These are phyloP conservation scores for Arthrocladium fulminans DNA, from an alignment of 2,329 filamentous ascomycete genomes.

Conservation along the genomic window DNA sequence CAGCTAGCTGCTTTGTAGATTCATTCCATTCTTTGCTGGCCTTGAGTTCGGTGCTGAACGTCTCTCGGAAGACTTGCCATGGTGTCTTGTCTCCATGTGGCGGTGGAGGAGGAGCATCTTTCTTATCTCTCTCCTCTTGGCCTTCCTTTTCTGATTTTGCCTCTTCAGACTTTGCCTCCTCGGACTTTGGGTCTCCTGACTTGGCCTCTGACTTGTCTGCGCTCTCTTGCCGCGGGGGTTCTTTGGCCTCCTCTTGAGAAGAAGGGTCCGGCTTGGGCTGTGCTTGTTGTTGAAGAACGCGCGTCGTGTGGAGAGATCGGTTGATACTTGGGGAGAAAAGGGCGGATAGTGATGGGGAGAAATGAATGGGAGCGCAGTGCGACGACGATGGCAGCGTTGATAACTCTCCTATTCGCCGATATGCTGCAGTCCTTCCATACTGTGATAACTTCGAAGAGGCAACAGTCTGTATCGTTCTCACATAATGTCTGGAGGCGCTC, in stretches of 20 bases:
- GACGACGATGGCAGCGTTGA: background rate
- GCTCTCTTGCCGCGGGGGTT: conserved; percentile 23
- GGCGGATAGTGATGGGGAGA: background rate
- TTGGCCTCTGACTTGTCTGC: conserved; percentile 30
- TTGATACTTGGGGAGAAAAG: background rate
- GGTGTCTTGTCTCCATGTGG: conserved; percentile 97
- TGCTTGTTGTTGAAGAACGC: conserved; percentile 16
- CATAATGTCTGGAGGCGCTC: conserved; percentile 20
- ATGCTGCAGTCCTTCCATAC: conserved; percentile 8
- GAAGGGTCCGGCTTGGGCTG: conserved; percentile 19
- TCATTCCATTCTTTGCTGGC: conserved; percentile 99
- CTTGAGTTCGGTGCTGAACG: conserved; percentile 87
- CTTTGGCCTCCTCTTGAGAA: conserved; percentile 19
- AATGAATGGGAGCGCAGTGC: background rate
- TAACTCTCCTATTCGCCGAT: background rate
- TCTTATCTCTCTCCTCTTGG: conserved; percentile 43
- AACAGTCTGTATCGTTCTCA: conserved; percentile 16
- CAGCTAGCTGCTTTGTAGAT: conserved; percentile 87
- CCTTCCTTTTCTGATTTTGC: conserved; percentile 31
- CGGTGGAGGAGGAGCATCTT: conserved; percentile 68
- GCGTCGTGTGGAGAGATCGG: conserved; percentile 20
- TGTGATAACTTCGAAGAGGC: conserved; percentile 11
- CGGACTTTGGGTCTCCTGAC: conserved; percentile 35
- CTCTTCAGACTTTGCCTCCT: conserved; percentile 36
- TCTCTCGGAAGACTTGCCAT: conserved; percentile 98